A percentile compares a stretch with the other conserved stretches of the same genome.
phyloP scores from a whole-genome alignment of 805 yeast species.

The Zygosaccharomyces lentus region DNA sequence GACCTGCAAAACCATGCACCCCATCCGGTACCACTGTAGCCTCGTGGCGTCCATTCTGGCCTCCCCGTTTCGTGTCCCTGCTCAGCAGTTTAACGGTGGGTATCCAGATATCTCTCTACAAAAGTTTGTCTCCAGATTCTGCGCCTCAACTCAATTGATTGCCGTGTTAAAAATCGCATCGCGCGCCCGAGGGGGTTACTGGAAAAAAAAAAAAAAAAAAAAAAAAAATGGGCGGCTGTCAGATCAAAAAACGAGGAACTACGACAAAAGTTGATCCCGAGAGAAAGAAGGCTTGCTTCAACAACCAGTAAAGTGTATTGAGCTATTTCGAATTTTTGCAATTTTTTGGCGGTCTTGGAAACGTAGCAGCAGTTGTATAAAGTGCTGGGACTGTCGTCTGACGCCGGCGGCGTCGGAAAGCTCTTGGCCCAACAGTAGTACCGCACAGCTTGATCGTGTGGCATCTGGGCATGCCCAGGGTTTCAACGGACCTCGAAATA shows the following conservation, averaged over 20 bases:
- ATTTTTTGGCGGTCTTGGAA: background rate
- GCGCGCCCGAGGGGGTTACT: background rate
- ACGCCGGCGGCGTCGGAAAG: background rate
- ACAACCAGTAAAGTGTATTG: background rate
- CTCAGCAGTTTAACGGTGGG: background rate
- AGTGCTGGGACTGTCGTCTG: background rate
- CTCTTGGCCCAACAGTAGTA: too few relatives aligned
- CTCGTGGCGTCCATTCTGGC: too few relatives aligned
- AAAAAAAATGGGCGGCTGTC: conserved; percentile 6
- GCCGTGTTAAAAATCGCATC: conserved; percentile 4
- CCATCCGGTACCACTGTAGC: too few relatives aligned
- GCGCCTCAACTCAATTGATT: conserved; percentile 2
- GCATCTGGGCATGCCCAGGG: too few relatives aligned
- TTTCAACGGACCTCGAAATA: background rate
- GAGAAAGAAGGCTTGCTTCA: background rate
- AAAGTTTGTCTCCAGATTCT: background rate
- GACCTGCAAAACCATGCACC: too few relatives aligned
- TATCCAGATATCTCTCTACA: background rate
- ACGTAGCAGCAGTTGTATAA: background rate
- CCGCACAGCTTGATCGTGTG: too few relatives aligned
- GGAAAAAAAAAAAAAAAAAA: background rate
- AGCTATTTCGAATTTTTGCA: background rate
- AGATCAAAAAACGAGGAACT: background rate
- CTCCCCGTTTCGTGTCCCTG: conserved; percentile 1
- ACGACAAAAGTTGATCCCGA: background rate